These are phyloP conservation scores for Monascus ruber DNA, from an alignment of 2,329 filamentous ascomycete species.

Conservation along the genomic window DNA sequence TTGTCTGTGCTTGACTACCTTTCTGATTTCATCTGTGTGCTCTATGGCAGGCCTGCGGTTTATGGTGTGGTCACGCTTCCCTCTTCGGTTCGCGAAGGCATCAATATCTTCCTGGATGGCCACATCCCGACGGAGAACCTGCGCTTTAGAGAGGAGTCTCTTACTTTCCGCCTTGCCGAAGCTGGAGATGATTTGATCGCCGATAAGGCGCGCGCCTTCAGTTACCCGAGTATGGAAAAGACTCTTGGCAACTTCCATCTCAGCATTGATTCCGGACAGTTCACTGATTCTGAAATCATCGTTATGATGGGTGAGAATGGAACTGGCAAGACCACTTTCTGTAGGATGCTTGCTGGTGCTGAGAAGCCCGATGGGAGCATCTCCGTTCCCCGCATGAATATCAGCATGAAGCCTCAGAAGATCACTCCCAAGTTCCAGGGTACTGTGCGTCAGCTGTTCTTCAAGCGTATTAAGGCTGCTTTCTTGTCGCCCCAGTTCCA, in stretches of 20 bases:
- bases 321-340: slow-evolving; percentile 98
- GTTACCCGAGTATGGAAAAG: slow-evolving; percentile 86
- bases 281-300: slow-evolving; percentile 96
- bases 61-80: slow-evolving; percentile 97
- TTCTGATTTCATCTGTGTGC: slow-evolving; percentile 94
- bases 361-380: slow-evolving; percentile 75
- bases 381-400: slow-evolving; percentile 84
- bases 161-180: slow-evolving; percentile 90
- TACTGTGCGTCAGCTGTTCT: slow-evolving; percentile 94
- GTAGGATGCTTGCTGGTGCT: slow-evolving; percentile 84
- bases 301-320: slow-evolving; percentile 99
- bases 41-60: slow-evolving; percentile 89
- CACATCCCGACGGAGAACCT: slow-evolving; percentile 97
- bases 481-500: slow-evolving; percentile 98
- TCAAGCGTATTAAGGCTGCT: slow-evolving; percentile 97
- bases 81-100: slow-evolving; percentile 92
- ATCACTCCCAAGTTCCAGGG: slow-evolving; percentile 98
- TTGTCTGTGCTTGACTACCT: slow-evolving; percentile 96
- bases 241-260: slow-evolving; percentile 82
- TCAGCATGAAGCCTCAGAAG: slow-evolving; percentile 99
- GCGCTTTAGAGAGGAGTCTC: slow-evolving; percentile 92
- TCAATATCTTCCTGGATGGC: slow-evolving; percentile 98
- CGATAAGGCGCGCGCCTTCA: slow-evolving; percentile 75
- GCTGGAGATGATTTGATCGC: slow-evolving; percentile 76
- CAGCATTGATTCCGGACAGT: slow-evolving; percentile 66